Percentiles rank a stretch among this genome's conserved stretches.
phyloP scores from a whole-genome alignment of 805 yeast genomes.

The Ogataea pini region DNA sequence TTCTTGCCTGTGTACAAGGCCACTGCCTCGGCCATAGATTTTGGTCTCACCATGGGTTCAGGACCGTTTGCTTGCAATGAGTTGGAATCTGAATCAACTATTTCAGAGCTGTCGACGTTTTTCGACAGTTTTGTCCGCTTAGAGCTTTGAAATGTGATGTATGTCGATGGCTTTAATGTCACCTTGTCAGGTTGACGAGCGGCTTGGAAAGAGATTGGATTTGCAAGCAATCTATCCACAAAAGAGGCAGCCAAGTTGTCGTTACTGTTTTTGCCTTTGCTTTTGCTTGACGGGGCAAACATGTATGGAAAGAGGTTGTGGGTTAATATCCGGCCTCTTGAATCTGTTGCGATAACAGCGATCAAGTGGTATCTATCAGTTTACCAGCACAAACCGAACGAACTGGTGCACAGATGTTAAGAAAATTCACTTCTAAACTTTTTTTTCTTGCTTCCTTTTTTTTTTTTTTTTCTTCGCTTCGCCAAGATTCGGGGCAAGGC shows the following conservation, averaged over 20 bases:
- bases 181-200: slow-evolving; percentile 57
- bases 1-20: slow-evolving; percentile 58
- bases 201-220: slow-evolving; percentile 62
- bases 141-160: slow-evolving; percentile 40
- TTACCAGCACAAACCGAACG: slow-evolving; percentile 2
- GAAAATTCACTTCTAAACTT: background rate
- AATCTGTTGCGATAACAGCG: background rate
- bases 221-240: slow-evolving; percentile 59
- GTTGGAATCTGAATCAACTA: background rate
- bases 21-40: slow-evolving; percentile 58
- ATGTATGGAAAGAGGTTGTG: background rate
- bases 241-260: slow-evolving; percentile 44
- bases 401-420: slow-evolving; percentile 9
- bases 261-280: slow-evolving; percentile 8
- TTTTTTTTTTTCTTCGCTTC: slow-evolving; percentile 1
- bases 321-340: background rate
- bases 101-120: background rate
- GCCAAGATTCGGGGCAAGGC: slow-evolving; percentile 7
- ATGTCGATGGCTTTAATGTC: slow-evolving; percentile 48
- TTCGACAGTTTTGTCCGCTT: slow-evolving; percentile 5
- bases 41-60: slow-evolving; percentile 36
- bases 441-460: background rate
- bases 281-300: slow-evolving; percentile 7
- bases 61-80: background rate
- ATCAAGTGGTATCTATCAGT: background rate